Evolutionary conservation across 2,329 filamentous ascomycete genomes (phyloP).

Genomic region (Juglanconis sp.): DNA sequence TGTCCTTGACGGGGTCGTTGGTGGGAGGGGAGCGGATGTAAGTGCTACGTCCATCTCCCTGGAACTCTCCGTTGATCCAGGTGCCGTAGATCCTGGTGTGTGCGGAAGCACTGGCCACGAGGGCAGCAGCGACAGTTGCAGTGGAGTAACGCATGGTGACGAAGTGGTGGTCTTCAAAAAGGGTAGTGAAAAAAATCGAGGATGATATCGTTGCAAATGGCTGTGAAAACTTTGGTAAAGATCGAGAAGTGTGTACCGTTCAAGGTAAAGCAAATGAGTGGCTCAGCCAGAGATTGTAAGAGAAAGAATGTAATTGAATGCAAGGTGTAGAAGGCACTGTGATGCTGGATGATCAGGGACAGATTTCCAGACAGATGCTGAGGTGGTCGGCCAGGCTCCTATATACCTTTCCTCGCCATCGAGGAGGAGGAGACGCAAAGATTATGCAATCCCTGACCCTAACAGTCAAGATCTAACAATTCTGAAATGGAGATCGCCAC

Average conservation of each 20-base stretch:
- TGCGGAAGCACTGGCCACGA: conserved; percentile 35
- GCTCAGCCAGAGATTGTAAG: not conserved
- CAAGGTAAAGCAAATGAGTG: not conserved
- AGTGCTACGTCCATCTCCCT: conserved; percentile 34
- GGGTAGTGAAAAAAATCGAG: not conserved
- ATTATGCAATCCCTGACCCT: not conserved
- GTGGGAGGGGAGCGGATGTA: conserved; percentile 42
- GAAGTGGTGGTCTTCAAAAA: not conserved
- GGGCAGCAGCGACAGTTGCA: conserved; percentile 29
- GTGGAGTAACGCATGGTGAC: conserved; percentile 33
- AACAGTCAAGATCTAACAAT: not conserved
- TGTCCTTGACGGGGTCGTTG: conserved; percentile 45
- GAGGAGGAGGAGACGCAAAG: not conserved
- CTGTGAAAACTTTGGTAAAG: not conserved
- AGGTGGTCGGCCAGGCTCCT: not conserved
- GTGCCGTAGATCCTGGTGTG: conserved; percentile 45
- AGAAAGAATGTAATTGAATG: not conserved
- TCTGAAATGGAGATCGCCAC: not conserved
- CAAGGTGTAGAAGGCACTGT: not conserved
- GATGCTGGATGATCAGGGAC: not conserved
- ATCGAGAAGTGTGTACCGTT: not conserved
- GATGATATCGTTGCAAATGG: not conserved
- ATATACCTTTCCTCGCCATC: not conserved
- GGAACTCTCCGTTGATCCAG: conserved; percentile 44
- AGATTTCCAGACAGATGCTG: not conserved